phyloP scores from a whole-genome alignment of 352 stramenopile genomes.

The Halophytophthora batemanensis region DNA sequence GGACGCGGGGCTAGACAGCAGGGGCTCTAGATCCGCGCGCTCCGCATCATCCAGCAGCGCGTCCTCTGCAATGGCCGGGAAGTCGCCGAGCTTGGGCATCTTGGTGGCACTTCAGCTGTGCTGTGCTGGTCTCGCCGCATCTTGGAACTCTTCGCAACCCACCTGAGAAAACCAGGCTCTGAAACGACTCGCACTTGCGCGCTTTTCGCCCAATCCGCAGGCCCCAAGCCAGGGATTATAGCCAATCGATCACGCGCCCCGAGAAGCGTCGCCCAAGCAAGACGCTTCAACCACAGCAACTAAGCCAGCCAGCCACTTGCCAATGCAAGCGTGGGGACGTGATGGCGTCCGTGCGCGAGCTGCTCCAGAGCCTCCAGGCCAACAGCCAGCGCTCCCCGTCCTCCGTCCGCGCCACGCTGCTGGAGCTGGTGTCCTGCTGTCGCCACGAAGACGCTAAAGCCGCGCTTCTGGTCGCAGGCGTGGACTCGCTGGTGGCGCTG shows the following conservation, averaged over 20 bases:
- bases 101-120: conserved; percentile 13
- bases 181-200: not conserved
- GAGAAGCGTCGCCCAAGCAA: not conserved
- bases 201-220: conserved; percentile 12
- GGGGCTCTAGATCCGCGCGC: conserved; percentile 17
- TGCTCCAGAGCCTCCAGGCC: conserved; percentile 44
- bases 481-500: conserved; percentile 32
- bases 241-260: conserved; percentile 6
- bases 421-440: conserved; percentile 39
- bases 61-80: conserved; percentile 2
- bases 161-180: not conserved
- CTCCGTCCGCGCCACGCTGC: conserved; percentile 19
- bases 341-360: conserved; percentile 45
- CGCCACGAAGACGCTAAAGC: conserved; percentile 31
- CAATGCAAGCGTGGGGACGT: not conserved
- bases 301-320: not conserved
- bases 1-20: conserved; percentile 10
- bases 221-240: conserved; percentile 6
- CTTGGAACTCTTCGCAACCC: not conserved
- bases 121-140: too few relatives aligned
- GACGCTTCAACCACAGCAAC: conserved; percentile 18
- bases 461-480: conserved; percentile 24
- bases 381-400: conserved; percentile 10
- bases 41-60: conserved; percentile 1
- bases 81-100: not conserved